Evolutionary conservation across 1,284 basidiomycete species (phyloP).

Genomic region (Sporisorium sorghi): DNA sequence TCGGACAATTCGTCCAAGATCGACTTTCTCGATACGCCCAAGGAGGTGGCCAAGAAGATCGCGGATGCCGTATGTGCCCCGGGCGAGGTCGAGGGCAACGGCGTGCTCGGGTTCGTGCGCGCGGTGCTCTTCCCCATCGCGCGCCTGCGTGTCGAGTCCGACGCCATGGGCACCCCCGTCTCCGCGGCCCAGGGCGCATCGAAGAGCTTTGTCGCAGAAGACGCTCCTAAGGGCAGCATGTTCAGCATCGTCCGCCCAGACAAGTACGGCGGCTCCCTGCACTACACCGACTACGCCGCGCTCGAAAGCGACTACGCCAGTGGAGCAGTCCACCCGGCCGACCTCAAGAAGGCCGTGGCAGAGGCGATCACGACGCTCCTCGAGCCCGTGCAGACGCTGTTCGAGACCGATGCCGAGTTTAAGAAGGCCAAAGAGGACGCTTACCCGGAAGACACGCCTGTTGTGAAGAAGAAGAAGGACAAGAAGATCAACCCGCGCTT

Average conservation of each 20-base stretch:
- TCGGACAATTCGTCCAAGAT: constrained; percentile 97
- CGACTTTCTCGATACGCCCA: constrained; percentile 92
- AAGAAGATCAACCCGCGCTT: constrained; percentile 61
- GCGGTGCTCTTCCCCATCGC: constrained; percentile 90
- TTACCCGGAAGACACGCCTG: constrained; percentile 75
- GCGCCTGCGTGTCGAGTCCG: constrained; percentile 54
- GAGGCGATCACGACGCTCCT: constrained; percentile 82
- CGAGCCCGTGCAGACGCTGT: constrained; percentile 83
- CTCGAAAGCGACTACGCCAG: constrained; percentile 82
- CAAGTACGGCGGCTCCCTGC: constrained; percentile 85
- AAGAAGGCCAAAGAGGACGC: constrained; percentile 81
- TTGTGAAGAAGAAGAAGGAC: constrained; percentile 61
- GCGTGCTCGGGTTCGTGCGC: constrained; percentile 87
- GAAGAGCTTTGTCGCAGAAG: constrained; percentile 71
- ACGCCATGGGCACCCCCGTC: constrained; percentile 39
- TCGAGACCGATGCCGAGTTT: constrained; percentile 83
- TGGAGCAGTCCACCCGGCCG: constrained; percentile 86
- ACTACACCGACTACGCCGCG: constrained; percentile 78
- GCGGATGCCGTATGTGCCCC: constrained; percentile 88
- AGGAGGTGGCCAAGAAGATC: constrained; percentile 87
- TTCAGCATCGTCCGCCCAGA: constrained; percentile 82
- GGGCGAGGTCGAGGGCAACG: constrained; percentile 90
- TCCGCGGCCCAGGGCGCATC: constrained; percentile 30
- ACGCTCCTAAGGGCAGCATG: constrained; percentile 80
- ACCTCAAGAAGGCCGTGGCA: constrained; percentile 85